phyloP scores from a whole-genome alignment of 2,329 filamentous ascomycete species.

The Pseudogymnoascus sp. region DNA sequence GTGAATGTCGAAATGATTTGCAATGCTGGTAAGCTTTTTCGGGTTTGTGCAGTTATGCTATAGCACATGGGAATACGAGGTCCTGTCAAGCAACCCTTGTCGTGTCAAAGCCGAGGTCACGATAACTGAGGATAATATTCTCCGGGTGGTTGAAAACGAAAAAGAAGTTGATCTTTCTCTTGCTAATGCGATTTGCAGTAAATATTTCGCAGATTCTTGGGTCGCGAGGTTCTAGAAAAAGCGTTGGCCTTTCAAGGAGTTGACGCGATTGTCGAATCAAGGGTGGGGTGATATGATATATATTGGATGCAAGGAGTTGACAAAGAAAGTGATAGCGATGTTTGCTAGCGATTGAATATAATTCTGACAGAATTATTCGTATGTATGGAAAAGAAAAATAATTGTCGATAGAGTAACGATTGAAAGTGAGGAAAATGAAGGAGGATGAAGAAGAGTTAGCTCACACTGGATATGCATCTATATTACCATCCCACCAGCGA shows the following conservation, averaged over 20 bases:
- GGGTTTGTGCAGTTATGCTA: not conserved
- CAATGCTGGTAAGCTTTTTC: not conserved
- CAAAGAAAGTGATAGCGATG: not conserved
- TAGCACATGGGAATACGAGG: not conserved
- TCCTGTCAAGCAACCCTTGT: not conserved
- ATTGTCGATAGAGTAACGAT: not conserved
- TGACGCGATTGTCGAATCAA: not conserved
- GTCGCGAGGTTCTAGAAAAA: not conserved
- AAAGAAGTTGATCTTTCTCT: not conserved
- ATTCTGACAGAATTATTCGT: not conserved
- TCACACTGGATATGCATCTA: not conserved
- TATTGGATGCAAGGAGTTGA: not conserved
- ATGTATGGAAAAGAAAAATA: not conserved
- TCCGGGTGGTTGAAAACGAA: not conserved
- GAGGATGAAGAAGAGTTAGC: not conserved
- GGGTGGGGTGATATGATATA: slow-evolving; percentile 1
- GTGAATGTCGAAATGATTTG: not conserved
- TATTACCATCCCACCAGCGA: not conserved
- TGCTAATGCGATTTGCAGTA: not conserved
- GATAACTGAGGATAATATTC: not conserved
- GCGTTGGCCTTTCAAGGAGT: not conserved
- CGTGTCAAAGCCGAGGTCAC: not conserved
- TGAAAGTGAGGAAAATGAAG: not conserved
- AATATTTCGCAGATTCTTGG: not conserved
- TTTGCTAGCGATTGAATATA: not conserved